Percentiles rank a stretch among this genome's conserved stretches.
These are phyloP conservation scores for Durusdinium trenchii DNA, from an alignment of 73 alveolate genomes.

Conservation along the genomic window DNA sequence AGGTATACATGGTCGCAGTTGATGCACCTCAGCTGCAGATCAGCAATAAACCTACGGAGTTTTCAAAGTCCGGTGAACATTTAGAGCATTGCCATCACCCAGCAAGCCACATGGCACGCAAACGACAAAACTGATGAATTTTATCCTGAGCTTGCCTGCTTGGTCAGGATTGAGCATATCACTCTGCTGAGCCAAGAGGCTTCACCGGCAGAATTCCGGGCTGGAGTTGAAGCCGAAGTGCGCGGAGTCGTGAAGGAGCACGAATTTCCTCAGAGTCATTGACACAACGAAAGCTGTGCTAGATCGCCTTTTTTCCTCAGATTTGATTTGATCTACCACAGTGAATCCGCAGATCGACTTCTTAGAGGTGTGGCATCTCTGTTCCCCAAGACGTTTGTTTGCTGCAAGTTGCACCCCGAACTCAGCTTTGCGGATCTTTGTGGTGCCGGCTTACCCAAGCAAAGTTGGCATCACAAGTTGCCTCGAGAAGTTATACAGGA, in stretches of 20 bases:
- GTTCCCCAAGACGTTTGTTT: too few species aligned
- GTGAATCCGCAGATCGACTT: too few species aligned
- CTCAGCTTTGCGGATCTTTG: not conserved
- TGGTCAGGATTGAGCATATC: conserved; percentile 69
- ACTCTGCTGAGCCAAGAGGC: conserved; percentile 65
- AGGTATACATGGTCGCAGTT: conserved; percentile 90
- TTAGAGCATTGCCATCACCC: not conserved
- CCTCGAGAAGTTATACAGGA: too few species aligned
- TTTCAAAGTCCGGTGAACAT: not conserved
- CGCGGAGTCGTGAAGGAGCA: conserved; percentile 34
- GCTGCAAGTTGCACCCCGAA: not conserved
- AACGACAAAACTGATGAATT: too few species aligned
- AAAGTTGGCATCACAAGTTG: too few species aligned
- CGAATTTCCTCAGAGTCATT: too few species aligned
- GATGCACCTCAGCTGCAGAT: conserved; percentile 18
- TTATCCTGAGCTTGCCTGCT: not conserved
- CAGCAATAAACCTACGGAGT: too few species aligned
- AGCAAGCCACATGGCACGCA: not conserved
- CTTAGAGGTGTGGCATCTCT: too few species aligned
- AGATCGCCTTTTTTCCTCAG: too few species aligned
- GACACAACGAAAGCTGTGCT: too few species aligned
- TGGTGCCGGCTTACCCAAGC: too few species aligned
- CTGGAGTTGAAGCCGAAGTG: conserved; percentile 55
- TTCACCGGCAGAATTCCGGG: conserved; percentile 32
- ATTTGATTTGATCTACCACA: too few species aligned